A percentile compares a stretch with the other conserved stretches of the same genome.
phyloP scores from a whole-genome alignment of 108 stramenopile genomes.

The Stephanodiscus triporus region DNA sequence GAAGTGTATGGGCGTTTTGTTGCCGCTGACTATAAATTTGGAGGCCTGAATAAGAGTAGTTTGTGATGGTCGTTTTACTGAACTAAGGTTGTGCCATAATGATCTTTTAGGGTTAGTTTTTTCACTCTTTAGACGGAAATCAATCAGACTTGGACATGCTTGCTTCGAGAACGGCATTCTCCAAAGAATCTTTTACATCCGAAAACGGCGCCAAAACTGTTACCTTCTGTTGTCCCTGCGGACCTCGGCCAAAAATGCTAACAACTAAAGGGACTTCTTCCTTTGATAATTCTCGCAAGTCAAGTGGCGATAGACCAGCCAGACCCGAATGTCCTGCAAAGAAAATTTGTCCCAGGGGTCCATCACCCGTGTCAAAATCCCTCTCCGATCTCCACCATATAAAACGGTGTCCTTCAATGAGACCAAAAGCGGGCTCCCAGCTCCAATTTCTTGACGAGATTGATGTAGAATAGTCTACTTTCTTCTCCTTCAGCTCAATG shows the following conservation, averaged over 20 bases:
- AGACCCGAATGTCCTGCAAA: conserved; percentile 86
- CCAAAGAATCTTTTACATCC: conserved; percentile 52
- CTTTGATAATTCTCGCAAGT: conserved; percentile 54
- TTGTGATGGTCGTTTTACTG: neutral
- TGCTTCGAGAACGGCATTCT: conserved; percentile 53
- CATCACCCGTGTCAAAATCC: conserved; percentile 82
- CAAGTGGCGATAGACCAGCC: conserved; percentile 68
- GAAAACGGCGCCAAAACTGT: conserved; percentile 49
- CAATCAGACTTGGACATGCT: conserved; percentile 50
- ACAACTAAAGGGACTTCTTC: conserved; percentile 39
- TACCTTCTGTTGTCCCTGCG: conserved; percentile 58
- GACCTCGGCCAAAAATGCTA: conserved; percentile 72
- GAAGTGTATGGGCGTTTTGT: conserved; percentile 45
- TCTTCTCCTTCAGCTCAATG: conserved; percentile 52
- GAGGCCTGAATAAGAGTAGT: conserved; percentile 46
- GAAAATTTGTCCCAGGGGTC: conserved; percentile 65
- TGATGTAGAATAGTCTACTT: conserved; percentile 6
- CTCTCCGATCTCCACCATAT: conserved; percentile 79
- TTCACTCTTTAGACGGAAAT: neutral
- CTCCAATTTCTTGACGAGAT: conserved; percentile 40
- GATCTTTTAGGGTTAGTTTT: neutral
- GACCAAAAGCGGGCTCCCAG: conserved; percentile 66
- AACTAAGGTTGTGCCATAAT: neutral
- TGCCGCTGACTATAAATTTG: conserved; percentile 45
- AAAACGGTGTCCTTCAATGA: conserved; percentile 84